Conservation (phyloP, 1,284 basidiomycete genomes). For the Termitomyces sp. region DNA sequence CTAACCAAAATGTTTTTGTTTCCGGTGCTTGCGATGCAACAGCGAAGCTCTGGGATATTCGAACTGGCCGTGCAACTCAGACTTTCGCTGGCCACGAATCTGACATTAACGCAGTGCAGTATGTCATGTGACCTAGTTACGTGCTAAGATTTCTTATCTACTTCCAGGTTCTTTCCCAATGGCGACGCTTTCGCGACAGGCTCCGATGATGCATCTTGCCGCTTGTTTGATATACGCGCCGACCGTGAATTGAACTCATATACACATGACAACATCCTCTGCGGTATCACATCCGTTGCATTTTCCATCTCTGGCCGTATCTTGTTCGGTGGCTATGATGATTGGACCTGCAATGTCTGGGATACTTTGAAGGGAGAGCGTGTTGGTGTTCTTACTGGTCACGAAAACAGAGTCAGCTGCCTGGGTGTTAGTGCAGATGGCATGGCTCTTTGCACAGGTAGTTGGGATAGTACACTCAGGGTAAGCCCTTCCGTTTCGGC, state of each 20-base stretch:
- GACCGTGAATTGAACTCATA: conserved; percentile 96
- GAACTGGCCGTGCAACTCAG: conserved; percentile 94
- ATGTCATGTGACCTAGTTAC: conserved; percentile 32
- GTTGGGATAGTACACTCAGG: conserved; percentile 96
- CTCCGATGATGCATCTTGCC: conserved; percentile 97
- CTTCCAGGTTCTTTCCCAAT: conserved; percentile 92
- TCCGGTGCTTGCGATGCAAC: conserved; percentile 98
- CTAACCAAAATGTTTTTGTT: conserved; percentile 94
- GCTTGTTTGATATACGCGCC: conserved; percentile 95
- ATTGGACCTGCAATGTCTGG: conserved; percentile 99
- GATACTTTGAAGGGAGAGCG: conserved; percentile 98
- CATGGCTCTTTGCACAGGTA: conserved; percentile 97
- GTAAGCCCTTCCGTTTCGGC: conserved; percentile 41
- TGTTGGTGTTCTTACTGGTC: conserved; percentile 93
- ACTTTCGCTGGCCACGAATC: conserved; percentile 99
- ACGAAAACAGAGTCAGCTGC: conserved; percentile 97
- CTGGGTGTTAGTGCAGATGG: conserved; percentile 94
- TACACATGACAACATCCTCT: conserved; percentile 97
- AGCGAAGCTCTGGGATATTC: conserved; percentile 98
- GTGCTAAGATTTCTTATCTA: not conserved
- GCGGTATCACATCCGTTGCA: conserved; percentile 97
- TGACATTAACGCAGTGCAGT: conserved; percentile 99
- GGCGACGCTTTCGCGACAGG: conserved; percentile 98
- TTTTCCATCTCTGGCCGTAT: conserved; percentile 97
- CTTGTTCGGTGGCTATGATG: conserved; percentile 97